Base-by-base conservation (phyloP, 2,329 filamentous ascomycete species). In the Trichoderma simmonsii region DNA sequence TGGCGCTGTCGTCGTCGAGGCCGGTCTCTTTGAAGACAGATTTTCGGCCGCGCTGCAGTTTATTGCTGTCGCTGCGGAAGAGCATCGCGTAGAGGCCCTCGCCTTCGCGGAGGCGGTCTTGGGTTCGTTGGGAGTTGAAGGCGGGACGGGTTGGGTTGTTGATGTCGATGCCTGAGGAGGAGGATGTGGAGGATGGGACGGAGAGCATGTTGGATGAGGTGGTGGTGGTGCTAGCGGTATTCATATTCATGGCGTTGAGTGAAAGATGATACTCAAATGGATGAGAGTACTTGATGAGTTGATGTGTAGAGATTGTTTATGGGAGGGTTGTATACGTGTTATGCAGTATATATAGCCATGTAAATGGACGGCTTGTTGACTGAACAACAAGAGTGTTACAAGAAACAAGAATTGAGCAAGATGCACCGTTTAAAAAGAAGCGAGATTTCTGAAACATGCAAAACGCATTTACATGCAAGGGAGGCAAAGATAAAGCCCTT, bases 1-100 rank as follows among this genome's bases (percentile, higher is more conserved):
- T 73, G 48, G 81, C 82, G 28, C 75, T 72, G 36, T 82, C 82
- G 56, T 82, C 80, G 63, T 82, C 79, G 24, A 88, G 76, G 5
- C 86, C 86, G 54, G 85, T 77, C 77, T 88, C 86, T 75, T 81
- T 86, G 75, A 88, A 88, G 71, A 87, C 80, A 26, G 86, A 88
- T 74, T 81, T 84, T 63, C 86, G 82, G 56, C 83, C 85, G 76
- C 86, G 87, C 73, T 79, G 81, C 62, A 87, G 83, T 71, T 84
- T 86, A 75, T 81, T 86, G 75, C 81, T 81, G 54, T 77, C 77
- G 80, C 84, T 84, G 32, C 80, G 78, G 74, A 85, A 83, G 1
- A 80, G 76, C 61, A 80, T 81, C 12, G 81, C 78, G 66, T 79
- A 75, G 14, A 82, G 79, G 39, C 77, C 77, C n/a, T 82, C 82